These are phyloP conservation scores for Yarrowia deformans DNA, from an alignment of 805 yeast species.

Conservation along the genomic window DNA sequence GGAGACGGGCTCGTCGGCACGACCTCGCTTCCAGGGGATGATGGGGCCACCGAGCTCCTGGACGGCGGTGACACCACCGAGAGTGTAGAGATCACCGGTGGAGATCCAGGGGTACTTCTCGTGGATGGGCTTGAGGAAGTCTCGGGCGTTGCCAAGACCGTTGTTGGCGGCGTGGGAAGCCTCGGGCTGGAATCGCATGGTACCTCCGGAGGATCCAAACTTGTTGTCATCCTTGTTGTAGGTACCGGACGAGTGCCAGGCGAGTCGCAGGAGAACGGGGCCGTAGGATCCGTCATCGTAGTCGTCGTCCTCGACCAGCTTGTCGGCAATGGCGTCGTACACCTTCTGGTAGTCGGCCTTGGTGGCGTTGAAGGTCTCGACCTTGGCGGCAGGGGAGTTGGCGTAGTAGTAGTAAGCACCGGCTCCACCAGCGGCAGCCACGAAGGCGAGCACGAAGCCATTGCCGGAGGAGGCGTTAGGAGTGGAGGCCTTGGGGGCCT, in stretches of 20 bases:
- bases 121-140: constrained; percentile 63
- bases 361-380: constrained; percentile 48
- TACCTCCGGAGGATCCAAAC: constrained; percentile 69
- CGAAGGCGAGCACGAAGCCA: constrained; percentile 40
- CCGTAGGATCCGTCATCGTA: constrained; percentile 76
- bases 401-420: constrained; percentile 49
- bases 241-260: constrained; percentile 89
- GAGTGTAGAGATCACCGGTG: constrained; percentile 80
- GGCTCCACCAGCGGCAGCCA: constrained; percentile 45
- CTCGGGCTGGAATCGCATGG: constrained; percentile 62
- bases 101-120: constrained; percentile 71
- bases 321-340: constrained; percentile 77
- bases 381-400: constrained; percentile 46
- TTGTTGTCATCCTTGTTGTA: constrained; percentile 59
- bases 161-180: constrained; percentile 64
- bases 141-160: constrained; percentile 67
- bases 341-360: constrained; percentile 72
- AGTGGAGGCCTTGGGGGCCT: constrained; percentile 35
- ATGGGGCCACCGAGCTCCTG: constrained; percentile 82
- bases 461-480: constrained; percentile 38
- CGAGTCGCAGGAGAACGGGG: constrained; percentile 73
- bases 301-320: constrained; percentile 53
- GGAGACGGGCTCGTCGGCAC: constrained; percentile 63
- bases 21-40: constrained; percentile 79
- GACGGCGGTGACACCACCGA: constrained; percentile 79